phyloP scores from a whole-genome alignment of 108 stramenopile species.

The Aurantiochytrium sp. region DNA sequence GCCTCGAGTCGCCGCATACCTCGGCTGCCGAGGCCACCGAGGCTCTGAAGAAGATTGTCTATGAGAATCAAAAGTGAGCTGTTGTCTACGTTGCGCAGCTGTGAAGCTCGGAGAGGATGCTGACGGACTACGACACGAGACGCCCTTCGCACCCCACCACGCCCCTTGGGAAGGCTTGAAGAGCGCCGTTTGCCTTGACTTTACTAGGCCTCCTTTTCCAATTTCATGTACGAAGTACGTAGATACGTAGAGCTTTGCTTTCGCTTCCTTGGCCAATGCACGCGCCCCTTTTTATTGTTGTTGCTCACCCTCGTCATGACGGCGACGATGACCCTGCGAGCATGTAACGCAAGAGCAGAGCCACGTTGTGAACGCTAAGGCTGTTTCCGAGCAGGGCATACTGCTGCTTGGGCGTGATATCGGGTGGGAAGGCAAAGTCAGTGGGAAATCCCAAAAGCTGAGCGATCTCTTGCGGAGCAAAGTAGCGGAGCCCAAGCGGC shows the following conservation, averaged over 20 bases:
- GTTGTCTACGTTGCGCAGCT: background rate
- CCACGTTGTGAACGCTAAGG: conserved; percentile 13
- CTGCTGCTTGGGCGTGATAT: background rate
- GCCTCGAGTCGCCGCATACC: background rate
- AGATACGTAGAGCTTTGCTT: no score
- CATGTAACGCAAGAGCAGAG: background rate
- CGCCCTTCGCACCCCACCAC: no score
- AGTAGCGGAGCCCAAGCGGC: conserved; percentile 25
- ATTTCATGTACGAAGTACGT: no score
- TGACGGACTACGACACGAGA: no score
- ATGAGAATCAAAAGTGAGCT: background rate
- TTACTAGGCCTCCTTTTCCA: no score
- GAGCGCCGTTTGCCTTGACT: no score
- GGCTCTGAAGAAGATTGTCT: background rate
- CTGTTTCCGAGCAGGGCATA: conserved; percentile 36
- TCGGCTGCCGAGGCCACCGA: background rate
- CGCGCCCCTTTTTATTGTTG: no score
- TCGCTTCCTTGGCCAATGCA: no score
- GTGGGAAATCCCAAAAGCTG: conserved; percentile 26
- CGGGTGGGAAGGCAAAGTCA: conserved; percentile 25
- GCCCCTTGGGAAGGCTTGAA: no score
- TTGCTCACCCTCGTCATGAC: no score
- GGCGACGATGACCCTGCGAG: no score
- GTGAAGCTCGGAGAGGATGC: background rate
- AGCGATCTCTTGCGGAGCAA: conserved; percentile 29